A percentile compares a stretch with the other conserved stretches of the same genome.
Evolutionary conservation across 495 filamentous ascomycete genomes (phyloP).

Genomic region (Choiromyces venosus): DNA sequence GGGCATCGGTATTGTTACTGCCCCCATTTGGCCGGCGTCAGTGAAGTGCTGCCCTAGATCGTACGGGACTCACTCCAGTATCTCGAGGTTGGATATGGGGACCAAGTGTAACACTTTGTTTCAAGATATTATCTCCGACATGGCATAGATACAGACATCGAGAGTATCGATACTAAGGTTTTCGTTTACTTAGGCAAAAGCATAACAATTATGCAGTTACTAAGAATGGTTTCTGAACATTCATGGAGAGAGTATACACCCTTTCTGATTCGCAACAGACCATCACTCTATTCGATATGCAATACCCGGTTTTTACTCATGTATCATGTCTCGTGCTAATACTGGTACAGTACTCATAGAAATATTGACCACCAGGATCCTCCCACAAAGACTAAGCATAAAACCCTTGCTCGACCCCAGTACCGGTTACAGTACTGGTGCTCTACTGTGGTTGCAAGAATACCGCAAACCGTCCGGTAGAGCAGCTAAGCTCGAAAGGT

Average conservation of each 20-base stretch:
- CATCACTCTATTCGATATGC: not conserved
- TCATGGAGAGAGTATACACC: not conserved
- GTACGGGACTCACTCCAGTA: not conserved
- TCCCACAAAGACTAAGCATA: not conserved
- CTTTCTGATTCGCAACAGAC: not conserved
- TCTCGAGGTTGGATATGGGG: not conserved
- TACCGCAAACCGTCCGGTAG: not conserved
- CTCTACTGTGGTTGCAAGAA: not conserved
- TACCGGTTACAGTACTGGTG: not conserved
- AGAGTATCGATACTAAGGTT: not conserved
- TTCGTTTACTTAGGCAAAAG: not conserved
- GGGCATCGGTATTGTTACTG: not conserved
- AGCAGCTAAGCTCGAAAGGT: not conserved
- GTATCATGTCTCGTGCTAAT: not conserved
- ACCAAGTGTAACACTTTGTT: not conserved
- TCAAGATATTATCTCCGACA: not conserved
- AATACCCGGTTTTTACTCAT: not conserved
- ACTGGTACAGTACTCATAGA: not conserved
- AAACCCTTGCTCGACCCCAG: not conserved
- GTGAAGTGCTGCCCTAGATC: not conserved
- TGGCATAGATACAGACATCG: not conserved
- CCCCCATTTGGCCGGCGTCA: not conserved
- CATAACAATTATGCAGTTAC: not conserved
- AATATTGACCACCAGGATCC: not conserved
- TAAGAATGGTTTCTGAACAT: not conserved